Evolutionary conservation across 805 yeast genomes (phyloP), one percentile per base, ranked within the genome.

Genomic region (Vanderwaltozyma yarrowii): DNA sequence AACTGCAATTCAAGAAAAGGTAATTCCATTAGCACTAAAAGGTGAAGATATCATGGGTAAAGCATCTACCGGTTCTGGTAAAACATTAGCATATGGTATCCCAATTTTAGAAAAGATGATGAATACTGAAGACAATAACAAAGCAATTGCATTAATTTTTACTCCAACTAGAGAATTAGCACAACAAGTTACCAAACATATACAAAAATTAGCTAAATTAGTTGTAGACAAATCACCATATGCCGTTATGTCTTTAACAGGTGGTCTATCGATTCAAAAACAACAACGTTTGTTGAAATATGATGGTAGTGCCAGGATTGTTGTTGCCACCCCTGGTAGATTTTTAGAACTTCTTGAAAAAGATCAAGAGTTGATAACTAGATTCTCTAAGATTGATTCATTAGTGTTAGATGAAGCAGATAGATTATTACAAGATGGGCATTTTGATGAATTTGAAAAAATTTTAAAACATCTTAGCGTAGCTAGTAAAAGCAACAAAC

Each of bases 11-110:
- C 98, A 92, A 61, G 70, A 67, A 42, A 64, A 65, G 40, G 68
- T 89, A 9, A 78, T 92, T 38, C 95, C 97, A 2, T 51, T 69
- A 20, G 85, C 89, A 2, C 41, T 85, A 12, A 66, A 68, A 21
- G 94, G 88, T 5, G 70, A 68, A 26, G 97, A 92, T 61, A 74
- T 92, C 4, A 78, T 92, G 46, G 98, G 98, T 39, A 92, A 89
- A 55, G 98, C 98, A 13, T 80, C 92, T 10, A 92, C 98, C 1
- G 98, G 98, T 58, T 84, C 95, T 1, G 98, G 98, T 69, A 92
- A 92, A 57, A 92, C 98, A 0, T 66, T 88, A 41, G 99, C 98
- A 0, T 92, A 85, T 58, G 96, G 96, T 33, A 74, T 92, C 20
- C 96, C 98, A 9, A 79, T 94, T 21, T 59, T 92, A 43, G 95